Base-by-base conservation (phyloP, 163 green algal species). In the Coccomyxa subellipsoidea region DNA sequence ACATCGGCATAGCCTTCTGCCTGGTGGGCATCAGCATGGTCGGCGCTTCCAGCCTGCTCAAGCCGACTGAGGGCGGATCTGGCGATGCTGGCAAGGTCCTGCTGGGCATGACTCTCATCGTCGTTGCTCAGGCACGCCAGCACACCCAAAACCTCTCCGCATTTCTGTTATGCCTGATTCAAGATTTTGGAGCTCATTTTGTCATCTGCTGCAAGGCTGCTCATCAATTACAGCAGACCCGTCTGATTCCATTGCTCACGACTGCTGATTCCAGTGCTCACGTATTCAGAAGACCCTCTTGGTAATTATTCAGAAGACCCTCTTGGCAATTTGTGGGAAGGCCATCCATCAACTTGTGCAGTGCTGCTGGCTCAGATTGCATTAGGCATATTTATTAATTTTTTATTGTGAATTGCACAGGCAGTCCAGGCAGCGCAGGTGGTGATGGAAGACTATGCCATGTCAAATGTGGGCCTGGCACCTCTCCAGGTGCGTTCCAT, bases 361-460 rank as follows among this genome's bases (percentile, higher is more conserved):
- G n/a, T n/a, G n/a, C n/a, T n/a, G n/a, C n/a, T n/a, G n/a, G n/a
- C n/a, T n/a, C n/a, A n/a, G n/a, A n/a, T n/a, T n/a, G n/a, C n/a
- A n/a, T n/a, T n/a, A n/a, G n/a, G n/a, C n/a, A n/a, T n/a, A n/a
- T n/a, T n/a, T n/a, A n/a, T n/a, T n/a, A n/a, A n/a, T n/a, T 38
- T 27, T 12, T 59, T 59, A 2, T 59, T 12, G 47, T 47, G 32
- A 6, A 8, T n/a, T 36, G 40, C 83, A 72, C 84, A 88, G 84
- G 85, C 81, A 47, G 90, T 94, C 25, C 92, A 95, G 81, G 92
- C 91, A 1, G 92, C 88, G 0, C 92, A 95, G 85, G 81, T 95
- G 47, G 92, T 88, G 4, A 93, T 94, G 84, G 92, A 95, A 84
- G 92, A 95, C 84, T 90, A 90, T 84, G 93, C 93, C 82, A 91